Base-by-base conservation (phyloP, 1,284 basidiomycete species). In the Omphalotus olearius region DNA sequence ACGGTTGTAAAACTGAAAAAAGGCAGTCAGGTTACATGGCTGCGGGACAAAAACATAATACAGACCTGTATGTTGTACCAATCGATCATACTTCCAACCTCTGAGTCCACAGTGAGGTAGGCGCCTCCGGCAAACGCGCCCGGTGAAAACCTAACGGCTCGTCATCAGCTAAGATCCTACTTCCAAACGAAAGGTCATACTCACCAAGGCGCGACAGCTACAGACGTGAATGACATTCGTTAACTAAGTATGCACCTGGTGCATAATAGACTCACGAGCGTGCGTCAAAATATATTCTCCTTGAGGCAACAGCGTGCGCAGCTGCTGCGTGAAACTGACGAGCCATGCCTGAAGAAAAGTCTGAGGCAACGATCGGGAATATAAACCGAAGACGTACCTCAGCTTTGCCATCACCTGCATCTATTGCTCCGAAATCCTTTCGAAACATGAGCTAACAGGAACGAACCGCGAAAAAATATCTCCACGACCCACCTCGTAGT, bases 381-480 rank as follows among this genome's bases (percentile, higher is more conserved):
- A 39, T 3, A 28, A 2, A 23, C 5, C 5, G 9, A 42, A 20
- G 13, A 40, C 47, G 40, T 28, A 58, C 57, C 39, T 62, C 69
- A 36, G 72, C 70, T 26, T 56, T 65, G 42, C 72, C 68, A 47
- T 65, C 57, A 43, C 72, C 71, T 28, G 66, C 64, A 55, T 79
- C 62, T 57, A 79, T 68, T 4, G 73, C 74, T 56, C 67, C 66
- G 56, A 79, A 76, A 54, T 77, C 76, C 75, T 76, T 26, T 0
- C 42, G 16, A 45, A 13, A 16, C 17, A 26, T 33, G 36, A 25
- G 20, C 41, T 30, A 18, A 17, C 25, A 10, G 26, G 43, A 33
- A 36, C 10, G 14, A 23, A 9, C 17, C 16, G 17, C 16, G 30
- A 10, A n/a, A n/a, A 41, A 25, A 4, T 11, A 9, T 5, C 37